These are phyloP conservation scores for Glycine latifolia DNA, from an alignment of 306 rosid genomes.

Conservation along the genomic window DNA sequence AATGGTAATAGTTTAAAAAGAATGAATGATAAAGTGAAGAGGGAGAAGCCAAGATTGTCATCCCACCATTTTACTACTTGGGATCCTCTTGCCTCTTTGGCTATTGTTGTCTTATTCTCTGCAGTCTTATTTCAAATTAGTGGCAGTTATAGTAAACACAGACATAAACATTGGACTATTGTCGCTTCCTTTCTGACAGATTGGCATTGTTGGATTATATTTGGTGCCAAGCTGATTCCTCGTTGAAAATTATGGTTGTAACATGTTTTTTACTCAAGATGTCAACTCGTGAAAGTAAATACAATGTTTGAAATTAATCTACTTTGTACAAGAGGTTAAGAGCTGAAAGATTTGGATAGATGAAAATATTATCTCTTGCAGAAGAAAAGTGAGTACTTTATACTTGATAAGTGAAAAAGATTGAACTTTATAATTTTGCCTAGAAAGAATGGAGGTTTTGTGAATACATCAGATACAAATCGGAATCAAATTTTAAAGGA, in stretches of 20 bases:
- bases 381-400: background rate
- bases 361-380: background rate
- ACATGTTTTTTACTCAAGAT: background rate
- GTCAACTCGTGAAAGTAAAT: background rate
- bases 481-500: background rate
- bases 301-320: background rate
- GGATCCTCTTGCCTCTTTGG: constrained; percentile 51
- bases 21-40: constrained; percentile 13
- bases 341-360: background rate
- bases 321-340: background rate
- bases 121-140: constrained; percentile 26
- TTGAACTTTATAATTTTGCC: background rate
- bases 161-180: constrained; percentile 12
- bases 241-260: background rate
- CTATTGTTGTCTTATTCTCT: constrained; percentile 37
- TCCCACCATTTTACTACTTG: constrained; percentile 30
- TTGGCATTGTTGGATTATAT: background rate
- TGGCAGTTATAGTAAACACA: constrained; percentile 22
- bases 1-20: background rate
- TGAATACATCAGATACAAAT: background rate
- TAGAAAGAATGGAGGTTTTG: background rate
- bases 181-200: constrained; percentile 25
- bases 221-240: background rate
- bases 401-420: background rate
- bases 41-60: constrained; percentile 41